Evolutionary conservation across 2,329 filamentous ascomycete genomes (phyloP), one percentile per base, ranked within the genome.

Genomic region (Mollisiaceae sp.): DNA sequence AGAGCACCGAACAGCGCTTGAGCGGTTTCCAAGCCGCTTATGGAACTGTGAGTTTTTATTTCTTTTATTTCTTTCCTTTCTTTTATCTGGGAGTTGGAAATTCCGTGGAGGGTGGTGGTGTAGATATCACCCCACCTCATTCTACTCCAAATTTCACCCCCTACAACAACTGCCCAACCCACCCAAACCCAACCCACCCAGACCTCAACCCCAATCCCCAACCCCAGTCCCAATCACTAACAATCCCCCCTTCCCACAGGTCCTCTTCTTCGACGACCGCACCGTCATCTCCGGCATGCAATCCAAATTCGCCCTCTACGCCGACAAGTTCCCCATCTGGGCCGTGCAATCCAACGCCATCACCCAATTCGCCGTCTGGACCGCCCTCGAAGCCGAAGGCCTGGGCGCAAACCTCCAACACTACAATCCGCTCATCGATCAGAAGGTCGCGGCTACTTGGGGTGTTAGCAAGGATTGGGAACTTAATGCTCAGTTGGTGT

Each of bases 331-430:
- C 84, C 88, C 88, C 67, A 76, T 77, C 72, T 97, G 92, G 91
- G 88, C 88, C 64, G 82, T 85, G 69, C 92, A 97, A 80, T 88
- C 89, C 69, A 86, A 85, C 77, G 94, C 86, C 78, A 97, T 97
- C 88, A 86, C 92, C 75, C 91, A 97, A 82, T 91, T 86, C 80
- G 82, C 87, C 70, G 77, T 93, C 71, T 97, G 93, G 93, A 89
- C 89, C 20, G 91, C 89, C 4, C 87, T 97, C 64, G 91, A 94
- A 81, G 84, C 89, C 67, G 92, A 95, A 77, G 93, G 93, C 36
- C 86, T 96, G 64, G 93, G 93, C 70, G 91, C 90, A 77, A 97
- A 94, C 84, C 85, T 97, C 61, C 93, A 97, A 84, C 93, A 97
- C 82, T 97, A 97, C 84, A 95, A 93, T 85, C 93, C 93, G 22